Evolutionary conservation across 2,329 filamentous ascomycete genomes (phyloP), one percentile per base, ranked within the genome.

Genomic region (Cladosporium sp.): DNA sequence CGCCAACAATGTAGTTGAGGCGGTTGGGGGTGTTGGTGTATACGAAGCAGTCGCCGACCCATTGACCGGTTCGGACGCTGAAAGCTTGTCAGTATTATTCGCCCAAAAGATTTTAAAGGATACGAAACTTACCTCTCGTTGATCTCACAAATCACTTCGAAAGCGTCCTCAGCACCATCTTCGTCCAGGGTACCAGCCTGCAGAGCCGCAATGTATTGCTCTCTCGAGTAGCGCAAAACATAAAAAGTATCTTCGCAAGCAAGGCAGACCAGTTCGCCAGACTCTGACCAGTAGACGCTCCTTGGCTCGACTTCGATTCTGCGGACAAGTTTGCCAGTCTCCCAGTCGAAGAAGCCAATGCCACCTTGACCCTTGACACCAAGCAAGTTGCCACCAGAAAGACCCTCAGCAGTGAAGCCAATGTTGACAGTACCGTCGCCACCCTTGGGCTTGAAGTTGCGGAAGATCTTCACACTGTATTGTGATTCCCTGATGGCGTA

Each of bases 31-130:
- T 91, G 84, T 96, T 98, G 64, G 95, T 97, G 85, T 98, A 99
- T 78, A 98, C 93, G 84, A 99, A 97, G 82, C 94, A 97, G 81
- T 99, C 95, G 68, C 95, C 95, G 65, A 99, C 91, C 95, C 95
- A 99, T 81, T 96, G 91, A 72, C 94, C 95, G 23, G 94, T 97
- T 70, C 92, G 91, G 61, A 98, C 93, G 69, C 89, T 92, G 68
- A 64, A 23, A 37, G 37, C 66, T 65, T 37, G 28, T 33, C 14
- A 50, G 40, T 44, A 29, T 61, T 58, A 57, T 28, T 49, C 53
- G 28, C 16, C 10, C 10, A 26, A 40, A 18, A 5, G 28, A n/a
- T 23, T 18, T 12, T n/a, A 3, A n/a, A 4, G 5, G 0, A 0
- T n/a, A 31, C 18, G n/a, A 26, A 60, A 72, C 83, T 75, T 79